These are phyloP conservation scores for Fusarium pseudograminearum DNA, from an alignment of 2,329 filamentous ascomycete genomes.

Conservation along the genomic window DNA sequence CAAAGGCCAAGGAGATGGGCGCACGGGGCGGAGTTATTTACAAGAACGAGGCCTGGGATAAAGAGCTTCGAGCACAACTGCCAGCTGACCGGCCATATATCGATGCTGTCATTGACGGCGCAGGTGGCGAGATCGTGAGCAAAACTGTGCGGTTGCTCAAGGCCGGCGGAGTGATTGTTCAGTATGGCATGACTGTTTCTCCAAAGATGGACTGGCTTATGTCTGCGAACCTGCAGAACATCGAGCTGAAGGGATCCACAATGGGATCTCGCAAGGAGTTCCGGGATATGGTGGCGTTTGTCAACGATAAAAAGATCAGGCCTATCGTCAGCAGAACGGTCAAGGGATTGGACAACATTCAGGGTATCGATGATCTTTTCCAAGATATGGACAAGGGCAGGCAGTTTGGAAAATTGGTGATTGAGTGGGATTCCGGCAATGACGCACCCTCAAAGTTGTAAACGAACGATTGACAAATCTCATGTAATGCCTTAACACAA, in stretches of 20 bases:
- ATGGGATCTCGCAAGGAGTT: constrained; percentile 95
- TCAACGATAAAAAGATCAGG: constrained; percentile 76
- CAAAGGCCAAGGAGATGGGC: constrained; percentile 76
- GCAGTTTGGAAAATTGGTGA: constrained; percentile 94
- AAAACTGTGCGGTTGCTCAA: constrained; percentile 77
- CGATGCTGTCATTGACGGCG: constrained; percentile 91
- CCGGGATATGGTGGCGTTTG: constrained; percentile 88
- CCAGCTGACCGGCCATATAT: constrained; percentile 74
- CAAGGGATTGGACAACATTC: constrained; percentile 78
- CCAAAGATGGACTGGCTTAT: constrained; percentile 91
- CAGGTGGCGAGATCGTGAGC: constrained; percentile 84
- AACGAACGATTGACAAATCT: not conserved
- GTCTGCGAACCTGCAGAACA: constrained; percentile 85
- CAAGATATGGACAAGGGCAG: constrained; percentile 86
- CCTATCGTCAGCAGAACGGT: constrained; percentile 83
- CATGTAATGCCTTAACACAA: not conserved
- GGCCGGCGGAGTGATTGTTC: constrained; percentile 83
- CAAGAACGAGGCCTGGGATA: constrained; percentile 83
- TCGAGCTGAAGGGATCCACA: constrained; percentile 86
- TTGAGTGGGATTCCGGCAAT: constrained; percentile 69
- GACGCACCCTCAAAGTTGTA: constrained; percentile 57
- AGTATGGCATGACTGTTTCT: constrained; percentile 90
- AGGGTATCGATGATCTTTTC: constrained; percentile 85
- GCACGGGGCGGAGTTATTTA: constrained; percentile 87
- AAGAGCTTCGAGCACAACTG: constrained; percentile 73